These are phyloP conservation scores for Fraxinus velutina DNA, from an alignment of 305 asterid species.

Conservation along the genomic window DNA sequence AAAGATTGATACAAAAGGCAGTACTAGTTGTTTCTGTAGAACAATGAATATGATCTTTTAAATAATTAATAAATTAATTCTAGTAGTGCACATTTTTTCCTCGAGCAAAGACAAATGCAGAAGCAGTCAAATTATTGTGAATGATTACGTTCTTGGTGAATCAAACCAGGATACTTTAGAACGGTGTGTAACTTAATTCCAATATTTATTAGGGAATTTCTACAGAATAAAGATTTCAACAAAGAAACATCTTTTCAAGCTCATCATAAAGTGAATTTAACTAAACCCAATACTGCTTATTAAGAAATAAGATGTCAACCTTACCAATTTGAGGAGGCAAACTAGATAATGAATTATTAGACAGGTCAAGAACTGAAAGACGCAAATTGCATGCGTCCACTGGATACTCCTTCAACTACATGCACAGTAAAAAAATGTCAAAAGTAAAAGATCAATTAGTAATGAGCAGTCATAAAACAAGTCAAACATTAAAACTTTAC, in stretches of 20 bases:
- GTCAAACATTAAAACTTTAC: constrained; percentile 3
- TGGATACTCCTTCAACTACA: constrained; percentile 87
- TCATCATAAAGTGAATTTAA: constrained; percentile 5
- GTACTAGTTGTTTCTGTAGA: not conserved
- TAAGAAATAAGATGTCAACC: constrained; percentile 41
- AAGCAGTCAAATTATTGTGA: not conserved
- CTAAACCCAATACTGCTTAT: constrained; percentile 1
- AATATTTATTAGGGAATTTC: not conserved
- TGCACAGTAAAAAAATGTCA: constrained; percentile 16
- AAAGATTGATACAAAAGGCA: not conserved
- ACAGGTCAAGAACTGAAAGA: constrained; percentile 81
- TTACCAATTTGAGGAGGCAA: constrained; percentile 95
- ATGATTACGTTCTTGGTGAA: not conserved
- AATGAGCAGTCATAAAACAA: constrained; percentile 24
- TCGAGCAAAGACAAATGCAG: not conserved
- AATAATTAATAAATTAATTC: not conserved
- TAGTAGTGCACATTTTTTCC: not conserved
- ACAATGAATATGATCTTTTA: not conserved
- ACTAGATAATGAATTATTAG: constrained; percentile 88
- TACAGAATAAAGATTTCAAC: not conserved
- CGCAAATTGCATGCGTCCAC: constrained; percentile 83
- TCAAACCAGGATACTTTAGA: not conserved
- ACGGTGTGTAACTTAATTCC: not conserved
- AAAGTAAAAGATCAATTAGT: constrained; percentile 18
- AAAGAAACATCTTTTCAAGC: constrained; percentile 12